phyloP scores from a whole-genome alignment of 768 basidiomycete genomes.

The Termitomyces sp. region DNA sequence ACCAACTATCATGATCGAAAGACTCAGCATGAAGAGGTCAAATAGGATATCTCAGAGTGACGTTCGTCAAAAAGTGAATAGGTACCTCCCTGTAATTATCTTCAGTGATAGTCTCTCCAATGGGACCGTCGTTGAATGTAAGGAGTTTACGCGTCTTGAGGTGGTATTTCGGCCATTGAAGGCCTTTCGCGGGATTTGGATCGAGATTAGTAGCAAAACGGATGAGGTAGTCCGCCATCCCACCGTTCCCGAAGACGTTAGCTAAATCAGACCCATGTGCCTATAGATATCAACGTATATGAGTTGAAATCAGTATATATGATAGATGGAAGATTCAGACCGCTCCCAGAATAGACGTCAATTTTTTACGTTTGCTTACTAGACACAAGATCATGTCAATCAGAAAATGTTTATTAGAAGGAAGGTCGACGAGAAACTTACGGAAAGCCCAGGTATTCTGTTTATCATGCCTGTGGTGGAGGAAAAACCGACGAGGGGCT shows the following conservation, averaged over 20 bases:
- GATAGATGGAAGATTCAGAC: slow-evolving; percentile 21
- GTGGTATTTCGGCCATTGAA: slow-evolving; percentile 45
- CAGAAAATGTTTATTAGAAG: background rate
- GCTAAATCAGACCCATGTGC: slow-evolving; percentile 41
- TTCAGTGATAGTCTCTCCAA: slow-evolving; percentile 29
- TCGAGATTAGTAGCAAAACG: slow-evolving; percentile 40
- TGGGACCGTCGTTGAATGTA: slow-evolving; percentile 35
- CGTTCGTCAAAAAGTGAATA: slow-evolving; percentile 32
- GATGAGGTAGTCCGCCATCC: slow-evolving; percentile 44
- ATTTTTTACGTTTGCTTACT: slow-evolving; percentile 5
- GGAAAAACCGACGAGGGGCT: slow-evolving; percentile 43
- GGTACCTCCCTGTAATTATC: slow-evolving; percentile 41
- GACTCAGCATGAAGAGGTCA: slow-evolving; percentile 8
- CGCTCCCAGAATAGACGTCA: slow-evolving; percentile 32
- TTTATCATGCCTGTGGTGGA: slow-evolving; percentile 31
- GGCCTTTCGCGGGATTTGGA: slow-evolving; percentile 36
- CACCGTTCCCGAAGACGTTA: slow-evolving; percentile 35
- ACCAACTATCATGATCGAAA: too few relatives aligned
- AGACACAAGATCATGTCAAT: background rate
- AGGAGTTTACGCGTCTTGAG: slow-evolving; percentile 30
- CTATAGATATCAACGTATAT: slow-evolving; percentile 18
- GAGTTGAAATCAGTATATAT: slow-evolving; percentile 6
- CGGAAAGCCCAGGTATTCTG: slow-evolving; percentile 45
- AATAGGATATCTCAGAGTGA: slow-evolving; percentile 29
- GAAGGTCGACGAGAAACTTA: slow-evolving; percentile 18